Evolutionary conservation across 345 rosid species (phyloP).

Genomic region (Eutrema heterophyllum): DNA sequence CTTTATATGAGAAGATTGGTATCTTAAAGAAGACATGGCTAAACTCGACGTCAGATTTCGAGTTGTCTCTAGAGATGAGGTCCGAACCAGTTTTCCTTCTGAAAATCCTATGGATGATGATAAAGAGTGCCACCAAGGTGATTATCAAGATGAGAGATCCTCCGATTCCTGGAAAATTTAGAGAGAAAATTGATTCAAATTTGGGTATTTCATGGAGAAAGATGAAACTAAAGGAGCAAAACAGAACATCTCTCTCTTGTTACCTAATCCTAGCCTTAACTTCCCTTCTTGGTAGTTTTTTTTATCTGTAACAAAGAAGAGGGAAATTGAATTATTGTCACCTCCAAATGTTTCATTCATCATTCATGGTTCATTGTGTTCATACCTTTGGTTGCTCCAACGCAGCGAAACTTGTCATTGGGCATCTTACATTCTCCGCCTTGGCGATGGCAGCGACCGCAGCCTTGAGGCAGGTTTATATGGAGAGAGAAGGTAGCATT

Average conservation of each 20-base stretch:
- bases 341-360: neutral
- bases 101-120: slow-evolving; percentile 8
- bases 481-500: slow-evolving; percentile 20
- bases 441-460: neutral
- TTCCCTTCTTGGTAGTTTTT: neutral
- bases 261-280: slow-evolving; percentile 21
- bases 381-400: slow-evolving; percentile 13
- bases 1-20: slow-evolving; percentile 51
- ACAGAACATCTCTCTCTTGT: slow-evolving; percentile 4
- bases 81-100: slow-evolving; percentile 22
- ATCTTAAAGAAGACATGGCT: slow-evolving; percentile 36
- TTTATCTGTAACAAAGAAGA: slow-evolving; percentile 2
- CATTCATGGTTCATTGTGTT: neutral
- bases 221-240: neutral
- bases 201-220: neutral
- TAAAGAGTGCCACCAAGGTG: slow-evolving; percentile 6
- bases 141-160: slow-evolving; percentile 20
- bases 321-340: neutral
- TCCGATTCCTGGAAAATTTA: slow-evolving; percentile 41
- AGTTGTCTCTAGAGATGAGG: slow-evolving; percentile 26
- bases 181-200: neutral
- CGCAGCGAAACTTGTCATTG: neutral
- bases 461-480: neutral
- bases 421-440: slow-evolving; percentile 17
- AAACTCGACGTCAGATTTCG: slow-evolving; percentile 38